Base-by-base conservation (phyloP, 306 rosid species). In the Spatholobus suberectus region DNA sequence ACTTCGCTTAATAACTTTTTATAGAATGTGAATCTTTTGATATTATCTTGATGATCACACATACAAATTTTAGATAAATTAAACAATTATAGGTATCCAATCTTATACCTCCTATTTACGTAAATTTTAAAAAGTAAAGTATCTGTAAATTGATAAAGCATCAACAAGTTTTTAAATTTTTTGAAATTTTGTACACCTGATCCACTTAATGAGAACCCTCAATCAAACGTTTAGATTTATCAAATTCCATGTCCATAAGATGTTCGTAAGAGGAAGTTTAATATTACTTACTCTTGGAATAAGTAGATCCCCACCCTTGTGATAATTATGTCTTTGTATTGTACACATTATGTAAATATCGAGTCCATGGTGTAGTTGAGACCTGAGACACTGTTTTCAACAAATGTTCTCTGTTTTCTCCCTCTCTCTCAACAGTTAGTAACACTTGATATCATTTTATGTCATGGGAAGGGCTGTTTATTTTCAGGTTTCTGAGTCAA, bases 361-460 rank as follows among this genome's bases (percentile, higher is more conserved):
- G 1, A 51, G 63, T 63, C 61, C 35, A 27, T 32, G 59, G 27
- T 62, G 81, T 62, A 62, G 61, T 43, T 62, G 27, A 77, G 49
- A 32, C 57, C n/a, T n/a, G n/a, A n/a, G n/a, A n/a, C n/a, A n/a
- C n/a, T 24, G 3, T 18, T 62, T 76, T 77, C 29, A 72, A 32
- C 10, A 4, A n/a, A 51, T 71, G 29, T 73, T 32, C n/a, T 47
- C 26, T 9, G n/a, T 10, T 72, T 29, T 72, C 62, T 17, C 14
- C 71, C 27, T 18, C 41, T 6, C 6, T 65, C 18, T 73, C 44
- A 72, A 49, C 43, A 8, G 71, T 35, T 37, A 66, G 26, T 8
- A 37, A 66, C 71, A 34, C 68, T 26, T 32, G 44, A 35, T 66
- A 66, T 66, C 5, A 66, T 66, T 32, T 34, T 32, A 32, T 65